Evolutionary conservation across 2,329 filamentous ascomycete genomes (phyloP).

Genomic region (Trichoderma citrinoviride): DNA sequence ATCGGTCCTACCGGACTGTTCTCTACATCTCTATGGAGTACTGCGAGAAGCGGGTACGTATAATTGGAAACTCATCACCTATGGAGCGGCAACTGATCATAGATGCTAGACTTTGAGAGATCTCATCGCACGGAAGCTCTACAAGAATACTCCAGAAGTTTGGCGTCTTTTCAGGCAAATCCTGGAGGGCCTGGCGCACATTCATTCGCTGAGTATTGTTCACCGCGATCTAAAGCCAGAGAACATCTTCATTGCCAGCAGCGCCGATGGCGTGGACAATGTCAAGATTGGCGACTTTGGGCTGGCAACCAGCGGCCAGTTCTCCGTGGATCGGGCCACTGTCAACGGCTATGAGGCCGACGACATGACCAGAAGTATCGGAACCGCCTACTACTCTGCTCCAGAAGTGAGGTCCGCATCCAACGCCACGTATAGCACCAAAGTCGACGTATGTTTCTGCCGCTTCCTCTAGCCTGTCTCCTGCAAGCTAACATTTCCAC

Average conservation of each 20-base stretch:
- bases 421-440: constrained; percentile 78
- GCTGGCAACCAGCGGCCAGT: constrained; percentile 83
- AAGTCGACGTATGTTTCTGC: constrained; percentile 71
- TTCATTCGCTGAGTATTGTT: constrained; percentile 87
- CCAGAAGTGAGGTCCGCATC: constrained; percentile 81
- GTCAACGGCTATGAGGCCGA: constrained; percentile 45
- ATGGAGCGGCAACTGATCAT: background rate
- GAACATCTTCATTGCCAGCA: constrained; percentile 81
- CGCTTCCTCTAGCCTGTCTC: background rate
- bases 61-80: constrained; percentile 7
- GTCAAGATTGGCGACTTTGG: constrained; percentile 98
- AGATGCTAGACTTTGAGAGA: constrained; percentile 70
- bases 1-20: constrained; percentile 63
- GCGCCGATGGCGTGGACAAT: constrained; percentile 73
- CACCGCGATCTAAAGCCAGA: constrained; percentile 96
- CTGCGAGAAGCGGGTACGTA: constrained; percentile 77
- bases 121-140: constrained; percentile 73
- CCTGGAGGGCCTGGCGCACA: constrained; percentile 83
- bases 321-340: constrained; percentile 56
- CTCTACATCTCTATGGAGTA: constrained; percentile 99
- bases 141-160: constrained; percentile 70
- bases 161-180: constrained; percentile 93
- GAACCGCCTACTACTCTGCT: constrained; percentile 87
- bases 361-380: constrained; percentile 69
- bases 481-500: background rate